phyloP scores from a whole-genome alignment of 352 stramenopile species.

The Pythium volutum region DNA sequence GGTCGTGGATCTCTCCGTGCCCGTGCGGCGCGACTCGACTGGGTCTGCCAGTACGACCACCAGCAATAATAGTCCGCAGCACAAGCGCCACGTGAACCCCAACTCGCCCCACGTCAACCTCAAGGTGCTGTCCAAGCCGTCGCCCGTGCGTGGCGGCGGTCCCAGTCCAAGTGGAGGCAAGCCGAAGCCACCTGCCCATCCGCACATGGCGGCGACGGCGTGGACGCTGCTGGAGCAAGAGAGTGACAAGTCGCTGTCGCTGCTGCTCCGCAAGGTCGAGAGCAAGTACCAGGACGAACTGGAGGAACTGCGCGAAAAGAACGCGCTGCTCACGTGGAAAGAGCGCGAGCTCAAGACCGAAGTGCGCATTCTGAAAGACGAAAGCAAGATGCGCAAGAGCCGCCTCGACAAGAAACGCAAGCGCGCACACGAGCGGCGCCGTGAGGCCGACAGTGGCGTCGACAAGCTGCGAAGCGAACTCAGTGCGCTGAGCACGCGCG shows the following conservation, averaged over 20 bases:
- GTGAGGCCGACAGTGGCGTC: conserved; percentile 51
- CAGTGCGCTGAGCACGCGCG: neutral
- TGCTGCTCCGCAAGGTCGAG: conserved; percentile 74
- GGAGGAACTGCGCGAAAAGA: conserved; percentile 65
- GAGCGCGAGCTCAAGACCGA: conserved; percentile 73
- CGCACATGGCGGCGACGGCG: neutral
- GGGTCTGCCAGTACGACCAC: conserved; percentile 27
- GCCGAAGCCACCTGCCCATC: neutral
- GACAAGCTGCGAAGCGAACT: conserved; percentile 46
- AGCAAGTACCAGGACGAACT: conserved; percentile 80
- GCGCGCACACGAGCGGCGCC: conserved; percentile 54
- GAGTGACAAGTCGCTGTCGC: conserved; percentile 50
- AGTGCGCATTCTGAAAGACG: conserved; percentile 54
- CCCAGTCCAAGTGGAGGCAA: neutral
- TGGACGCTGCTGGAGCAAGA: conserved; percentile 14
- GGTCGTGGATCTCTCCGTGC: conserved; percentile 65
- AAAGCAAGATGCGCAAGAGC: conserved; percentile 60
- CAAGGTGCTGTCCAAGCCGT: conserved; percentile 45
- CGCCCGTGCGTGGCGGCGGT: neutral
- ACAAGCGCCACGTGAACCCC: conserved; percentile 14
- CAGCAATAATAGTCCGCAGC: conserved; percentile 11
- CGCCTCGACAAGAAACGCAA: conserved; percentile 73
- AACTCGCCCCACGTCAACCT: conserved; percentile 43
- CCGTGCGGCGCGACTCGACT: conserved; percentile 35
- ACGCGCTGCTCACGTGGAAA: conserved; percentile 62